Evolutionary conservation across 192 early-diverging fungal genomes (phyloP).

Genomic region (Entomortierella lignicola): DNA sequence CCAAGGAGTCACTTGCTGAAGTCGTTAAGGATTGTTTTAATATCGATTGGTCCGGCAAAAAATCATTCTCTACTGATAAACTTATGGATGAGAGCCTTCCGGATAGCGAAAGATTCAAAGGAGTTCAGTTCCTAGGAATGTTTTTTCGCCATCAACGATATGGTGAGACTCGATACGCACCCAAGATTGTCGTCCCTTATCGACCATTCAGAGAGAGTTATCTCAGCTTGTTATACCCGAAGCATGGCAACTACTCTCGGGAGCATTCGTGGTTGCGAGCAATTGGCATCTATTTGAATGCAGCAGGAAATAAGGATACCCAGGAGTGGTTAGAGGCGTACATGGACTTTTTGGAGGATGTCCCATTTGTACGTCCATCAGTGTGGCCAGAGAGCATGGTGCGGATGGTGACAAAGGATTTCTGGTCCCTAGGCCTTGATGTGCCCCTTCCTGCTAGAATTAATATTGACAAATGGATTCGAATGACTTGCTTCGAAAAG

Average conservation of each 20-base stretch:
- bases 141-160: constrained; percentile 37
- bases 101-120: constrained; percentile 5
- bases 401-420: constrained; percentile 26
- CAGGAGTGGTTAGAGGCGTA: constrained; percentile 37
- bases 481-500: constrained; percentile 1
- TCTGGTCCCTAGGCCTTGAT: constrained; percentile 9
- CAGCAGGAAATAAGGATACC: constrained; percentile 30
- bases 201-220: constrained; percentile 31
- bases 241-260: constrained; percentile 16
- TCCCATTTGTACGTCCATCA: constrained; percentile 1
- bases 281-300: constrained; percentile 32
- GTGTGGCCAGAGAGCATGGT: constrained; percentile 22
- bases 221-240: constrained; percentile 38
- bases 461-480: constrained; percentile 20
- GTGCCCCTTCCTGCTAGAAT: constrained; percentile 17
- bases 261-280: constrained; percentile 40
- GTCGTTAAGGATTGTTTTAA: constrained; percentile 37
- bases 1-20: constrained; percentile 14
- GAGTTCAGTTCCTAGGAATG: constrained; percentile 39
- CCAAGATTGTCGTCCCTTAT: constrained; percentile 41
- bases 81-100: constrained; percentile 27
- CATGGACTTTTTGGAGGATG: constrained; percentile 30
- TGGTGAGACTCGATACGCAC: constrained; percentile 15
- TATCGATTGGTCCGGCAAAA: constrained; percentile 45
- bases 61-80: constrained; percentile 30